Evolutionary conservation across 441 rosid genomes (phyloP).

Genomic region (Eugenia klotzschiana): DNA sequence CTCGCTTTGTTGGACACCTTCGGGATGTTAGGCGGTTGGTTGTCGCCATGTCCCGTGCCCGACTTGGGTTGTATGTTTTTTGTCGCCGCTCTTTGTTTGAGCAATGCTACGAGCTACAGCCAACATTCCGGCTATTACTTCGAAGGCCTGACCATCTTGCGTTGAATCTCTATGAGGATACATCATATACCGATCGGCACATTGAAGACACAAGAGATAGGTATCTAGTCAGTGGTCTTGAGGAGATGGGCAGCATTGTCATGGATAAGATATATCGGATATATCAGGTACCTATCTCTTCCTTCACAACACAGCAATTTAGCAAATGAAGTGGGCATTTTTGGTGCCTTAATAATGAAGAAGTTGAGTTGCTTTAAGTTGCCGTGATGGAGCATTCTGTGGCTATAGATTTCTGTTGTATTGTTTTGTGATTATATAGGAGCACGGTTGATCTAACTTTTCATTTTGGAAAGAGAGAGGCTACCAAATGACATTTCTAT

Average conservation of each 20-base stretch:
- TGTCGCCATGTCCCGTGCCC: conserved; percentile 98
- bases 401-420: background rate
- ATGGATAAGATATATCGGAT: conserved; percentile 36
- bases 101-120: conserved; percentile 95
- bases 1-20: conserved; percentile 95
- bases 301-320: background rate
- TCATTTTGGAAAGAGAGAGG: background rate
- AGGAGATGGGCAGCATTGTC: conserved; percentile 71
- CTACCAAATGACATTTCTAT: background rate
- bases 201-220: conserved; percentile 61
- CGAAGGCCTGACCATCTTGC: conserved; percentile 80
- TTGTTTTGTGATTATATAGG: background rate
- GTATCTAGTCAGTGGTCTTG: conserved; percentile 43
- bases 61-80: conserved; percentile 84
- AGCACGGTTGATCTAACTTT: background rate
- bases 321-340: background rate
- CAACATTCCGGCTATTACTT: conserved; percentile 73
- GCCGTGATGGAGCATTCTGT: background rate
- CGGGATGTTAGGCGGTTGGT: conserved; percentile 95
- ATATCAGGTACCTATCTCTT: conserved; percentile 38
- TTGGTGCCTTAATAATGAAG: background rate
- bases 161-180: conserved; percentile 48
- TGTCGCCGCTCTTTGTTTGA: conserved; percentile 89
- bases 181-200: conserved; percentile 53
- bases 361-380: background rate